Evolutionary conservation across 805 yeast genomes (phyloP), one percentile per base, ranked within the genome.

Genomic region (Danielia oregonensis): DNA sequence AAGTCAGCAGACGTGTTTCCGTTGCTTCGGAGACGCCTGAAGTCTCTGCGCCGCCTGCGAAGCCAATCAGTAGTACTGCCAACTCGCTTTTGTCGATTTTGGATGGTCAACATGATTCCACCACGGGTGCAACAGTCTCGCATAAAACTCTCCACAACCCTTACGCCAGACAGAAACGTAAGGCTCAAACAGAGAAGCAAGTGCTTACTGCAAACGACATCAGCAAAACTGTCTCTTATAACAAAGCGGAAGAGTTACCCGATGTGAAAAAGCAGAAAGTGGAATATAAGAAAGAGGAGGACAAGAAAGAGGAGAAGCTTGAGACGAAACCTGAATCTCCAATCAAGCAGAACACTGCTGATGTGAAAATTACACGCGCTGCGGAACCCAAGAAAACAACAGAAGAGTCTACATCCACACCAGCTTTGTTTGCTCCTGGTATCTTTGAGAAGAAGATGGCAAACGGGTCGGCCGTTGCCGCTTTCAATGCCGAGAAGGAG

Each of bases 61-160:
- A 59, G 40, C 61, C 58, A 38, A 35, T 68, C 34, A 71, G 76
- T 41, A 64, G 61, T 23, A 68, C 79, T 0, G 79, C 79, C 1
- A 58, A 72, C 33, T 69, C 78, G 1, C 54, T 74, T 30, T 49
- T 74, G 27, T 70, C 77, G 3, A 58, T 65, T 27, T 51, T 67
- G 26, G 72, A 66, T 40, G 61, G 57, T 6, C 41, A 47, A 14
- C 26, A 33, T 10, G 39, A 28, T 7, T 38, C 39, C 4, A 29
- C 29, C 4, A 15, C 28, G 7, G 40, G 15, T 3, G 15, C 30
- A 6, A 11, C 24, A 2, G 26, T 16, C 12, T 25, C 28, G 8
- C 5, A 6, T n/a, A 40, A 36, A 14, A 42, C 49, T 5, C 48
- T 46, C 11, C 46, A 44, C 19, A 46, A 46, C 28, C 47, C 51